Evolutionary conservation across 2,329 filamentous ascomycete species (phyloP).

Genomic region (Cladosporium sp.): DNA sequence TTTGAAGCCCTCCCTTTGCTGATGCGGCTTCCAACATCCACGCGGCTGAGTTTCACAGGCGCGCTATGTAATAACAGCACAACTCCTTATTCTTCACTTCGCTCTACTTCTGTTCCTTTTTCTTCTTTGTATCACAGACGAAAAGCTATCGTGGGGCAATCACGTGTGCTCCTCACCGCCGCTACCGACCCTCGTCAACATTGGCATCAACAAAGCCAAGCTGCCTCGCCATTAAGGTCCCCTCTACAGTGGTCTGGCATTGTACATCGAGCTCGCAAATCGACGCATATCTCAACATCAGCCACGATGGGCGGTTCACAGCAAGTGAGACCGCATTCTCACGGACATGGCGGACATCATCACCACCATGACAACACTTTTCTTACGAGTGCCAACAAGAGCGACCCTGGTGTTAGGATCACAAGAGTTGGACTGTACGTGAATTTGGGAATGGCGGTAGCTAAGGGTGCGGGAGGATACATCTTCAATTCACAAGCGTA

Average conservation of each 20-base stretch:
- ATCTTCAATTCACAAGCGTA: constrained; percentile 80
- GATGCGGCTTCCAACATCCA: constrained; percentile 8
- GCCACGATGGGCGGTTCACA: constrained; percentile 4
- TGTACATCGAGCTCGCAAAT: constrained; percentile 25
- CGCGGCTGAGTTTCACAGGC: constrained; percentile 11
- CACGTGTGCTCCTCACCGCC: constrained; percentile 12
- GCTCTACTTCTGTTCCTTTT: neutral
- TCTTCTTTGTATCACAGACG: neutral
- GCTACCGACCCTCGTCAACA: neutral
- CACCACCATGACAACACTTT: constrained; percentile 83
- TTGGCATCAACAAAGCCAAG: neutral
- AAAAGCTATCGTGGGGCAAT: neutral
- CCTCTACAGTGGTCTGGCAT: constrained; percentile 33
- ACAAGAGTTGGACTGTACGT: constrained; percentile 83
- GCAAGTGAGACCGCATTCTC: constrained; percentile 30
- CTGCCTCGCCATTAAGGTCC: constrained; percentile 13
- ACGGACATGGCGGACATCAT: constrained; percentile 55
- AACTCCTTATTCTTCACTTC: neutral
- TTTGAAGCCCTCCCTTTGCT: neutral
- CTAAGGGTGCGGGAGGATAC: constrained; percentile 88
- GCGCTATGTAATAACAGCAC: constrained; percentile 7
- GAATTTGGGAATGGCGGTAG: constrained; percentile 90
- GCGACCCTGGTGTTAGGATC: constrained; percentile 89
- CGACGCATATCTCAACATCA: neutral
- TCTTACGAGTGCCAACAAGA: constrained; percentile 75